Percentiles rank a stretch among this genome's conserved stretches.
Conservation (phyloP, 345 rosid species). For the Eucalyptus cloeziana region DNA sequence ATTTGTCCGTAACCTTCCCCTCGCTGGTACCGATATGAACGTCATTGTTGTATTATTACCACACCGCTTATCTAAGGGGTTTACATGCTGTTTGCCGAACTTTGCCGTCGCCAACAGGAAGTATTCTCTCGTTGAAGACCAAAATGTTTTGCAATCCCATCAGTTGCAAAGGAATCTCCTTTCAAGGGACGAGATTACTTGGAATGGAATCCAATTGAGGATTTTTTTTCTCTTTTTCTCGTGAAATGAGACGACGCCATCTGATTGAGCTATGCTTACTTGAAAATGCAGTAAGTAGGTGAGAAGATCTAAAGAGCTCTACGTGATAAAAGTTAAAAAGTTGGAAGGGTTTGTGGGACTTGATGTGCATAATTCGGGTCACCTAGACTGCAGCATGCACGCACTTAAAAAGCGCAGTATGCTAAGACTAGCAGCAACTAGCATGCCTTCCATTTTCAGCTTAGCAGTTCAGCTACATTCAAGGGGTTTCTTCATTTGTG, state of each 20-base stretch:
- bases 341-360: neutral
- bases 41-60: no score
- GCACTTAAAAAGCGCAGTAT: neutral
- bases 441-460: neutral
- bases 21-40: neutral
- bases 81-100: neutral
- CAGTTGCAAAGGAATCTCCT: neutral
- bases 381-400: neutral
- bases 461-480: neutral
- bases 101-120: neutral
- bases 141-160: neutral
- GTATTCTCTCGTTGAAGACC: neutral
- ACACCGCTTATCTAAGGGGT: no score
- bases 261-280: neutral
- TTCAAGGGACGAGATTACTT: neutral
- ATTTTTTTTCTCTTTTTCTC: neutral
- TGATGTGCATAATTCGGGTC: neutral
- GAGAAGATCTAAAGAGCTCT: neutral
- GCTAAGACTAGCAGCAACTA: neutral
- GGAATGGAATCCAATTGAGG: neutral
- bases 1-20: neutral
- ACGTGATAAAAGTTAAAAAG: neutral
- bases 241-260: neutral
- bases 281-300: neutral
- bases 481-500: neutral